A percentile compares a stretch with the other conserved stretches of the same genome.
Conservation (phyloP, 2,329 filamentous ascomycete genomes). For the Nannizzia gypsea region DNA sequence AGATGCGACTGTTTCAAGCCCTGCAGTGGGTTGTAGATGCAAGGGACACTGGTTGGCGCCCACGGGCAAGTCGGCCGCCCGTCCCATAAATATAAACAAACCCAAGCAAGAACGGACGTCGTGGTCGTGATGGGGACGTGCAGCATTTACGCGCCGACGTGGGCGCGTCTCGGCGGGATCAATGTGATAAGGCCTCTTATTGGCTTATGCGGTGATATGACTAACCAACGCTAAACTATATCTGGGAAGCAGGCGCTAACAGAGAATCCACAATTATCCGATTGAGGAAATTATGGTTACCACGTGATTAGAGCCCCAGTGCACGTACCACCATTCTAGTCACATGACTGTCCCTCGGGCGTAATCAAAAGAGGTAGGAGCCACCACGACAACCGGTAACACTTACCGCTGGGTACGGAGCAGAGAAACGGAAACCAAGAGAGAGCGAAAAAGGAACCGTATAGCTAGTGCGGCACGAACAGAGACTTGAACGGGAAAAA, state of each 20-base stretch:
- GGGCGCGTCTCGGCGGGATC: conserved; percentile 8
- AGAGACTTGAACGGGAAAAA: background rate
- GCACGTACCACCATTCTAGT: background rate
- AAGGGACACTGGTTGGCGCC: background rate
- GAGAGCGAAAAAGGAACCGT: background rate
- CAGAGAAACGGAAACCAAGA: too few relatives aligned
- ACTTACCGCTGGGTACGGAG: background rate
- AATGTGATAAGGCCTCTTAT: conserved; percentile 8
- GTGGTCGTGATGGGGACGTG: background rate
- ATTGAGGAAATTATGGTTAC: background rate
- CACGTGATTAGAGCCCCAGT: background rate
- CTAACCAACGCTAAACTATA: background rate
- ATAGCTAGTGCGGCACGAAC: background rate
- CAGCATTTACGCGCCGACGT: background rate
- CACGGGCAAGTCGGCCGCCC: background rate
- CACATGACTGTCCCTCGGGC: background rate
- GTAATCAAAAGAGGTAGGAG: background rate
- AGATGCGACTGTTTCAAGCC: background rate
- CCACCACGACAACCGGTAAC: too few relatives aligned
- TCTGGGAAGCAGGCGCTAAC: background rate
- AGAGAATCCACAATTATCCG: background rate
- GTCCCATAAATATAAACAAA: background rate
- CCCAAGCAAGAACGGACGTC: background rate
- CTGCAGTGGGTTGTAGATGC: background rate
- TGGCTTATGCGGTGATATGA: conserved; percentile 3